These are phyloP conservation scores for Acanthamoeba culbertsoni DNA, from an alignment of 208 protist genomes.

Conservation along the genomic window DNA sequence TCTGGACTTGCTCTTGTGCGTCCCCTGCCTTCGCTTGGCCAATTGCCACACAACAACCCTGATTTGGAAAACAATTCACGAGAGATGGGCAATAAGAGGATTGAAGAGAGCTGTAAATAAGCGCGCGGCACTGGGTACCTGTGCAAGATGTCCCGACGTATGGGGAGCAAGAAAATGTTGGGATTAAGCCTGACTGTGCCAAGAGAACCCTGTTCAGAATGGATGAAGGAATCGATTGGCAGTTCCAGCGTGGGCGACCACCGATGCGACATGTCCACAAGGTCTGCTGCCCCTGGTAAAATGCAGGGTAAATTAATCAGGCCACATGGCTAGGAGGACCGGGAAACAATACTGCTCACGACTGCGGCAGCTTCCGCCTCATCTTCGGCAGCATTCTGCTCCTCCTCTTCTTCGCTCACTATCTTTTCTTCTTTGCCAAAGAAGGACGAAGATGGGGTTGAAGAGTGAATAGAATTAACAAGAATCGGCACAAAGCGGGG, in stretches of 20 bases:
- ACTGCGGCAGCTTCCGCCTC: not conserved
- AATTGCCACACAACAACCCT: conserved; percentile 56
- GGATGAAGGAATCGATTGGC: not conserved
- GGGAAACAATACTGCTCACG: not conserved
- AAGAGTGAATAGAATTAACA: not conserved
- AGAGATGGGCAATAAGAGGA: not conserved
- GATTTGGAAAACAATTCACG: not conserved
- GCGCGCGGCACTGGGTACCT: not conserved
- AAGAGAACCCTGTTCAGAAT: not conserved
- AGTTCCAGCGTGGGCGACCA: not conserved
- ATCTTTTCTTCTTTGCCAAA: not conserved
- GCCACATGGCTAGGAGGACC: not conserved
- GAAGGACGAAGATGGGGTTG: not conserved
- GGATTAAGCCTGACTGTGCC: conserved; percentile 11
- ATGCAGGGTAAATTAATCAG: not conserved
- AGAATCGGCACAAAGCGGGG: not conserved
- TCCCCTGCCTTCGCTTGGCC: conserved; percentile 19
- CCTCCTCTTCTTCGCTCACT: not conserved
- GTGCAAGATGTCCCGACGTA: conserved; percentile 56
- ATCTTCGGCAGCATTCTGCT: not conserved
- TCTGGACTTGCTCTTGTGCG: conserved; percentile 37
- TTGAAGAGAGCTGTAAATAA: not conserved
- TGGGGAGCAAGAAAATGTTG: conserved; percentile 46
- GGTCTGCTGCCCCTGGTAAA: not conserved
- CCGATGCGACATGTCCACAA: not conserved